A percentile compares a stretch with the other conserved stretches of the same genome.
Evolutionary conservation across 2,329 filamentous ascomycete species (phyloP).

Genomic region (Stemphylium vesicarium): DNA sequence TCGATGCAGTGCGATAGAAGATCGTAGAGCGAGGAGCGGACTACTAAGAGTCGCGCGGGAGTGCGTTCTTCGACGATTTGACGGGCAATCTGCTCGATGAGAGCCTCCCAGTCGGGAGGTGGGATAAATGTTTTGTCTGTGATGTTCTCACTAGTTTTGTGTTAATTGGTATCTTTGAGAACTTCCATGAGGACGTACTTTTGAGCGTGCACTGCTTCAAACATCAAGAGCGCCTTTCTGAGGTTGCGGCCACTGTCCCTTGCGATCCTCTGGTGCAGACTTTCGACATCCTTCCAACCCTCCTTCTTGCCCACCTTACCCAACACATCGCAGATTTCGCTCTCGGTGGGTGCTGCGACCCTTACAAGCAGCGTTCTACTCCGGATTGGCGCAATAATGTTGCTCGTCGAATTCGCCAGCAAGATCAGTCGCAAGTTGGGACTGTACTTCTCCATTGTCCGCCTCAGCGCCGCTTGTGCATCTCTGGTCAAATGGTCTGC

Average conservation of each 20-base stretch:
- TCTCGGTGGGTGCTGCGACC: constrained; percentile 85
- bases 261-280: constrained; percentile 83
- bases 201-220: constrained; percentile 94
- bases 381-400: constrained; percentile 98
- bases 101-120: constrained; percentile 94
- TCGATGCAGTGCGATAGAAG: constrained; percentile 97
- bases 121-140: constrained; percentile 87
- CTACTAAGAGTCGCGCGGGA: constrained; percentile 84
- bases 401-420: constrained; percentile 93
- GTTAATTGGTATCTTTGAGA: constrained; percentile 10
- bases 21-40: constrained; percentile 95
- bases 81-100: constrained; percentile 86
- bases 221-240: constrained; percentile 90
- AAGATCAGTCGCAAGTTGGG: constrained; percentile 91
- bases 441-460: constrained; percentile 99
- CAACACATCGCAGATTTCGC: constrained; percentile 82
- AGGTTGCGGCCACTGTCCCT: constrained; percentile 90
- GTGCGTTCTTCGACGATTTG: constrained; percentile 94
- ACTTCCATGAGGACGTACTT: constrained; percentile 67
- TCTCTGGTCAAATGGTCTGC: constrained; percentile 93
- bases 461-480: constrained; percentile 89
- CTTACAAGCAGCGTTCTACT: constrained; percentile 89
- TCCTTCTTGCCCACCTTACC: constrained; percentile 75
- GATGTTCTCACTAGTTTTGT: constrained; percentile 75
- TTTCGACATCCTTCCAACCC: constrained; percentile 77